Evolutionary conservation across 2,329 filamentous ascomycete species (phyloP).

Genomic region (Septoria petroselini): DNA sequence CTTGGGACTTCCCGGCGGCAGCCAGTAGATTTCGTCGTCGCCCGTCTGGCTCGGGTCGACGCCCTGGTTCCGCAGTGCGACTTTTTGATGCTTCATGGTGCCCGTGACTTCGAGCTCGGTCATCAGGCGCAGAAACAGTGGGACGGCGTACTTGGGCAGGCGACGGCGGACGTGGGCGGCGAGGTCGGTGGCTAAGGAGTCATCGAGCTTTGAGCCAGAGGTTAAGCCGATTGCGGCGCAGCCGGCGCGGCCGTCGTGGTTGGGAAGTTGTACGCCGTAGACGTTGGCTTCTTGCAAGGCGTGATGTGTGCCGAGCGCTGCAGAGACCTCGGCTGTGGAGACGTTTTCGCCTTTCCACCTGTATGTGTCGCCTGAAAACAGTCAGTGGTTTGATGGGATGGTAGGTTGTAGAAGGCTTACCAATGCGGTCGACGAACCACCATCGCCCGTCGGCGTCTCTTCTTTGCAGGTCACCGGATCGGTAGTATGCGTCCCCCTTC

Average conservation of each 20-base stretch:
- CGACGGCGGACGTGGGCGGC: conserved; percentile 56
- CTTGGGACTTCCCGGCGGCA: conserved; percentile 53
- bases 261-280: conserved; percentile 74
- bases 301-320: conserved; percentile 65
- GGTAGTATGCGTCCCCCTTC: conserved; percentile 78
- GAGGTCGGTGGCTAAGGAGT: conserved; percentile 49
- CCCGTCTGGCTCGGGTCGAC: conserved; percentile 61
- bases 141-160: conserved; percentile 72
- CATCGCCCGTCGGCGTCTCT: conserved; percentile 67
- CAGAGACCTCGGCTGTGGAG: conserved; percentile 63
- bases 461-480: conserved; percentile 78
- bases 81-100: conserved; percentile 88
- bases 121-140: conserved; percentile 71
- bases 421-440: conserved; percentile 76
- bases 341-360: conserved; percentile 65
- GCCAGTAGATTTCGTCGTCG: conserved; percentile 60
- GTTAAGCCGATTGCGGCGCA: conserved; percentile 66
- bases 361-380: conserved; percentile 62
- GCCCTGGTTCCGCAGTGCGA: conserved; percentile 66
- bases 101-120: conserved; percentile 65
- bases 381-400: background rate
- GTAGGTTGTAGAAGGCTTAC: background rate
- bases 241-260: conserved; percentile 79
- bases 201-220: conserved; percentile 41
- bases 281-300: conserved; percentile 76